Conservation (phyloP, 2,329 filamentous ascomycete species). For the Bipolaris gigantea region DNA sequence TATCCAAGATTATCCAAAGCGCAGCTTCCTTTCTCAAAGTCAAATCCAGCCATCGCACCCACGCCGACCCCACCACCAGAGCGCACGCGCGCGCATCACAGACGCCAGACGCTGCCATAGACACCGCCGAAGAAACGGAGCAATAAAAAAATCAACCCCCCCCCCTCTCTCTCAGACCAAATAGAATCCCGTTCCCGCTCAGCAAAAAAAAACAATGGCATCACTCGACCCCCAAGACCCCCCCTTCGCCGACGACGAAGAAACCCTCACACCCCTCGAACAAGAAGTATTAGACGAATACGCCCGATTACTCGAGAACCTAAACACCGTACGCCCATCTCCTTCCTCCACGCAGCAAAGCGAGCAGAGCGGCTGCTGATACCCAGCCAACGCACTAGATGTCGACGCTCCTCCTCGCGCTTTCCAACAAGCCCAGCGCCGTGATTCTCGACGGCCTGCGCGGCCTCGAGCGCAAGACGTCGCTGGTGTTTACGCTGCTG, state of each 20-base stretch:
- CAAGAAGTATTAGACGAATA: conserved; percentile 97
- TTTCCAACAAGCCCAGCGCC: conserved; percentile 65
- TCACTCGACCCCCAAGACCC: conserved; percentile 17
- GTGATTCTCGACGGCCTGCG: conserved; percentile 85
- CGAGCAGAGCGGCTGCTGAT: too few species aligned
- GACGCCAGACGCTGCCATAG: too few species aligned
- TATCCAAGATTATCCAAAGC: background rate
- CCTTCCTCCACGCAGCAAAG: too few species aligned
- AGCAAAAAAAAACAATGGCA: conserved; percentile 12
- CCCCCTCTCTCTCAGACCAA: too few species aligned
- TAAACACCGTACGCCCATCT: conserved; percentile 71
- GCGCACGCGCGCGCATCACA: background rate
- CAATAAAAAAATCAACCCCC: too few species aligned
- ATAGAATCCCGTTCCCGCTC: too few species aligned
- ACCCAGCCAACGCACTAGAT: too few species aligned
- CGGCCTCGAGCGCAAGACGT: conserved; percentile 90
- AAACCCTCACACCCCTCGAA: conserved; percentile 71
- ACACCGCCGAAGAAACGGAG: too few species aligned
- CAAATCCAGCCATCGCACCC: background rate
- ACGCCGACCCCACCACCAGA: background rate
- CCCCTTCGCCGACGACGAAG: conserved; percentile 18
- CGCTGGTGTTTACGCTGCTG: conserved; percentile 89
- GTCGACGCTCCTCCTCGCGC: conserved; percentile 64
- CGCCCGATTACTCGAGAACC: conserved; percentile 79
- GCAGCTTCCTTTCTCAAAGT: background rate